Evolutionary conservation across 2,329 filamentous ascomycete genomes (phyloP), one percentile per base, ranked within the genome.

Genomic region (Exophiala sp.): DNA sequence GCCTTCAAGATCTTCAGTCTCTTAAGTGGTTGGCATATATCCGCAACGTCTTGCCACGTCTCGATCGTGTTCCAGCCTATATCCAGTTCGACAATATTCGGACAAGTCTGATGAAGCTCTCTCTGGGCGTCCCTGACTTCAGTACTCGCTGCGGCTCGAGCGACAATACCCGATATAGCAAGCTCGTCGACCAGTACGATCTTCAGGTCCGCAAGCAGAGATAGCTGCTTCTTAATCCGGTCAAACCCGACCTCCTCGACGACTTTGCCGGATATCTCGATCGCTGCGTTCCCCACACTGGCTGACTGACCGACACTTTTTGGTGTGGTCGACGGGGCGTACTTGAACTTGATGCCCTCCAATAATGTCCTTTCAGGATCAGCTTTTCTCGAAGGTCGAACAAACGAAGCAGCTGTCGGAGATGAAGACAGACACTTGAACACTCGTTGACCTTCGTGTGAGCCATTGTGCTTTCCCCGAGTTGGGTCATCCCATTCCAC

Each of bases 221-320:
- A 87, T 65, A 95, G 85, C 71, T 91, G 84, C 61, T 81, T 81
- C 40, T 87, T 83, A 62, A 96, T 89, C 76, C 96, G 96, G 63
- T 95, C 91, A 63, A 97, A 97, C 29, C 94, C 94, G 33, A 97
- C 83, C 72, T 97, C 92, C 72, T 97, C 88, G 4, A 89, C 92
- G 14, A 91, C 81, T 72, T 97, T 97, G 35, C 80, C 78, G 71
- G 88, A 73, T 77, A 95, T 78, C 78, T 86, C 73, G 45, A 82
- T 48, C 20, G 51, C 39, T 6, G 40, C 51, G 3, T 58, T 35
- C 40, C 39, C 33, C 3, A 36, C 38, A 24, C 49, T 18, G 3
- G 35, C 29, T 1, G 38, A 29, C 24, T 29, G 24, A 29, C 5
- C 24, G 34, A 47, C 44, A 3, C 40, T 44, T 29, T 55, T 49